A percentile compares a stretch with the other conserved stretches of the same genome.
Evolutionary conservation across 495 filamentous ascomycete genomes (phyloP).

Genomic region (Trichoderma virens): DNA sequence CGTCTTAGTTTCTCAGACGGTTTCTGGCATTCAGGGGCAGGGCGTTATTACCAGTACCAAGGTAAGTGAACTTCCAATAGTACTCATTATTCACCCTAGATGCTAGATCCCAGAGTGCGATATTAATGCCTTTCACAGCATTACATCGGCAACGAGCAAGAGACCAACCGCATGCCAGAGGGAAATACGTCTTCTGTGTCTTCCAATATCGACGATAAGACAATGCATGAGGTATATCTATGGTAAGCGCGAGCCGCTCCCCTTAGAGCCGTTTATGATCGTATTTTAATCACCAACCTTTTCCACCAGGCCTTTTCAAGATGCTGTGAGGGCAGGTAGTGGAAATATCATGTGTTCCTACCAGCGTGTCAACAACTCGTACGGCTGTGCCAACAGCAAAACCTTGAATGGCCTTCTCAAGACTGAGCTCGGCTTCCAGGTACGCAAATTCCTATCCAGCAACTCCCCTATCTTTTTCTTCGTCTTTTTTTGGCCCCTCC

Average conservation of each 20-base stretch:
- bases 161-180: conserved; percentile 49
- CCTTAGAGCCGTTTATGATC: conserved; percentile 14
- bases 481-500: no score
- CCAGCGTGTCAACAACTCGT: conserved; percentile 57
- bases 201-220: conserved; percentile 58
- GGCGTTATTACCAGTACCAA: conserved; percentile 49
- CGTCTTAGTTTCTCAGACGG: conserved; percentile 35
- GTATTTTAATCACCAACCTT: conserved; percentile 11
- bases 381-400: conserved; percentile 57
- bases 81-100: not conserved
- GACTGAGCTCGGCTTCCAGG: conserved; percentile 55
- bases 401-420: conserved; percentile 56
- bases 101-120: conserved; percentile 14
- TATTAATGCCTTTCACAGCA: conserved; percentile 29
- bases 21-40: conserved; percentile 41
- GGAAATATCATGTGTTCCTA: conserved; percentile 66
- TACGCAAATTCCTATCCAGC: conserved; percentile 8
- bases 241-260: conserved; percentile 46
- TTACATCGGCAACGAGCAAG: conserved; percentile 60
- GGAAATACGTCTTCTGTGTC: conserved; percentile 42
- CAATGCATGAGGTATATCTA: conserved; percentile 63
- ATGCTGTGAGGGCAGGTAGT: conserved; percentile 54
- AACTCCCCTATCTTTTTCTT: not conserved
- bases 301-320: conserved; percentile 49
- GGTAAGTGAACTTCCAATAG: conserved; percentile 31